A percentile compares a stretch with the other conserved stretches of the same genome.
phyloP scores from a whole-genome alignment of 192 early-diverging fungal genomes.

The Backusella morwellensis region DNA sequence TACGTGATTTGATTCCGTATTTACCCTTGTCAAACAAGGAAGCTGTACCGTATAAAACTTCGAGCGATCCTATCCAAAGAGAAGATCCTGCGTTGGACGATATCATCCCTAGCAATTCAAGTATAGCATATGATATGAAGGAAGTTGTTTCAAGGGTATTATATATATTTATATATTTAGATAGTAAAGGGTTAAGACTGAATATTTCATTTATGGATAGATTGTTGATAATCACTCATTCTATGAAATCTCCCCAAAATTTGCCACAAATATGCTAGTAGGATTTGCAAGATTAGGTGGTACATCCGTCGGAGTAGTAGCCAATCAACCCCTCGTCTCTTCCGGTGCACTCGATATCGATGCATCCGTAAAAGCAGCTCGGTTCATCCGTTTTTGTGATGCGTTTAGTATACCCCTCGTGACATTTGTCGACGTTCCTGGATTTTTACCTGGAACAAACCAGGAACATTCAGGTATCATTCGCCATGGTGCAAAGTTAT shows the following conservation, averaged over 20 bases:
- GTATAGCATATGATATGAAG: constrained; percentile 94
- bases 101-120: constrained; percentile 88
- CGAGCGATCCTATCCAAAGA: constrained; percentile 64
- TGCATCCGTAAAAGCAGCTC: constrained; percentile 91
- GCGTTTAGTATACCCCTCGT: constrained; percentile 94
- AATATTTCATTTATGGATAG: constrained; percentile 31
- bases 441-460: constrained; percentile 90
- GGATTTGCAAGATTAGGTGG: constrained; percentile 88
- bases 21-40: constrained; percentile 84
- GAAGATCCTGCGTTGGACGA: constrained; percentile 79
- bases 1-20: constrained; percentile 87
- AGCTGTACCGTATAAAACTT: constrained; percentile 57
- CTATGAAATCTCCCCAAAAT: constrained; percentile 92
- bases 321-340: constrained; percentile 94
- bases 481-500: constrained; percentile 91
- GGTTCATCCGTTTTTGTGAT: constrained; percentile 96
- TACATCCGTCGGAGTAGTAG: constrained; percentile 83
- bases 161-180: background rate
- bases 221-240: constrained; percentile 82
- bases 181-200: background rate
- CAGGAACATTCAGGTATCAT: constrained; percentile 98
- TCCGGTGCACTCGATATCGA: constrained; percentile 96
- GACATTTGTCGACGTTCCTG: constrained; percentile 95
- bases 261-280: constrained; percentile 90
- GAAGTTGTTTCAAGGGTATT: constrained; percentile 62